Percentiles rank a stretch among this genome's conserved stretches.
These are phyloP conservation scores for Calendula officinalis DNA, from an alignment of 129 eudicot species.

Conservation along the genomic window DNA sequence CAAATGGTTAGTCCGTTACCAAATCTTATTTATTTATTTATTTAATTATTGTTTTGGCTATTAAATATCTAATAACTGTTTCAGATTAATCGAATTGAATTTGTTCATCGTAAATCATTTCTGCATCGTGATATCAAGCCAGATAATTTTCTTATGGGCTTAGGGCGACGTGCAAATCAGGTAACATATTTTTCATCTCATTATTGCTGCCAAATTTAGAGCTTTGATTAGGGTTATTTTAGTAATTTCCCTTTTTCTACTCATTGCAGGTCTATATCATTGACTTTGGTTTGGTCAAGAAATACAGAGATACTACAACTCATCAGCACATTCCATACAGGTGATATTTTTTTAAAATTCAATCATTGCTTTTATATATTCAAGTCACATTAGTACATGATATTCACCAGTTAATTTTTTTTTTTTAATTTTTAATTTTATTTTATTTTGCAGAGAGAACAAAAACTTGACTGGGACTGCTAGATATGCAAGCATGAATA, in stretches of 20 bases:
- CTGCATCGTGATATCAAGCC: slow-evolving; percentile 87
- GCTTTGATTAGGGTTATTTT: slow-evolving; percentile 1
- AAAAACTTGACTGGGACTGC: slow-evolving; percentile 69
- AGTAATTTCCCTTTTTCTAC: background rate
- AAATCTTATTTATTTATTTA: background rate
- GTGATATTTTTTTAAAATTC: slow-evolving; percentile 32
- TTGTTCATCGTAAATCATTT: slow-evolving; percentile 77
- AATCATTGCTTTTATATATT: background rate
- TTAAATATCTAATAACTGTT: background rate
- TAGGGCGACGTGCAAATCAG: slow-evolving; percentile 88
- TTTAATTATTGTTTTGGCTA: background rate
- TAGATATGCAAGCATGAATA: too few species aligned
- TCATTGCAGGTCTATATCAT: slow-evolving; percentile 63
- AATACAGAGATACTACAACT: slow-evolving; percentile 67
- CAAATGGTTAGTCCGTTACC: slow-evolving; percentile 54
- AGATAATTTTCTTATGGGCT: slow-evolving; percentile 86
- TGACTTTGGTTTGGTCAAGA: slow-evolving; percentile 85
- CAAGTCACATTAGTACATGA: background rate
- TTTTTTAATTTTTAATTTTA: too few species aligned
- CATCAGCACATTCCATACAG: slow-evolving; percentile 89
- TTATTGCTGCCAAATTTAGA: slow-evolving; percentile 1
- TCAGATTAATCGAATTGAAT: slow-evolving; percentile 84
- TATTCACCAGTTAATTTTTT: background rate
- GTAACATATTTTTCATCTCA: slow-evolving; percentile 22
- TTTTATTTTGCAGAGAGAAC: slow-evolving; percentile 62